Evolutionary conservation across 176 grass and related monocot genomes (phyloP).

Genomic region (Pontederia crassipes): DNA sequence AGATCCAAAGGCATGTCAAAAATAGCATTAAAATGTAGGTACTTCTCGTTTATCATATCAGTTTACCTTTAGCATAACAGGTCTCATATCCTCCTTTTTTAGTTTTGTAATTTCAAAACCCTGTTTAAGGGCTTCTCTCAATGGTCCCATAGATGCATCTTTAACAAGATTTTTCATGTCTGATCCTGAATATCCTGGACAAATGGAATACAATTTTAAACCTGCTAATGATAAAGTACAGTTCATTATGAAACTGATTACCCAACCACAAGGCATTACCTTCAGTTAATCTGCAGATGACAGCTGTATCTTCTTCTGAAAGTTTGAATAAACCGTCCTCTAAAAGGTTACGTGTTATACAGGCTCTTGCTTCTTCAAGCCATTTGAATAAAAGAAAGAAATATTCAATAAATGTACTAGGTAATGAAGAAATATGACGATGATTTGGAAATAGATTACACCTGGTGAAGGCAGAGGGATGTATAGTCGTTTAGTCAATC

Average conservation of each 20-base stretch:
- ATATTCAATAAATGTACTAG: not conserved
- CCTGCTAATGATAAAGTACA: no score
- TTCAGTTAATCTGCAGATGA: conserved; percentile 86
- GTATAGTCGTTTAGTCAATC: conserved; percentile 82
- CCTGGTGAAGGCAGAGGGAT: conserved; percentile 95
- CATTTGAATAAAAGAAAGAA: not conserved
- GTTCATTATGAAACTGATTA: no score
- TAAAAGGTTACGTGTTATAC: conserved; percentile 69
- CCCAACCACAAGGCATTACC: conserved; percentile 19
- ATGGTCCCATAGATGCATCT: conserved; percentile 91
- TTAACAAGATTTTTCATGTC: conserved; percentile 99
- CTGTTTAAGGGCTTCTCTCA: conserved; percentile 67
- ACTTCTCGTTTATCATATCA: conserved; percentile 1
- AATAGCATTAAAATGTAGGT: not conserved
- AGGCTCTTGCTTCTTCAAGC: conserved; percentile 73
- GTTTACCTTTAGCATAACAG: conserved; percentile 59
- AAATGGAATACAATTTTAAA: not conserved
- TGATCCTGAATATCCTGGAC: conserved; percentile 95
- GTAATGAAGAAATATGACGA: conserved; percentile 1
- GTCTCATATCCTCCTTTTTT: conserved; percentile 70
- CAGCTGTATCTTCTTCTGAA: conserved; percentile 54
- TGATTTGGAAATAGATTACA: conserved; percentile 21
- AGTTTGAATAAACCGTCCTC: conserved; percentile 89
- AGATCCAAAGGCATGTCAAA: not conserved
- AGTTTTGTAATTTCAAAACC: conserved; percentile 72